Evolutionary conservation across 192 early-diverging fungal genomes (phyloP).

Genomic region (Coemansia sp.): DNA sequence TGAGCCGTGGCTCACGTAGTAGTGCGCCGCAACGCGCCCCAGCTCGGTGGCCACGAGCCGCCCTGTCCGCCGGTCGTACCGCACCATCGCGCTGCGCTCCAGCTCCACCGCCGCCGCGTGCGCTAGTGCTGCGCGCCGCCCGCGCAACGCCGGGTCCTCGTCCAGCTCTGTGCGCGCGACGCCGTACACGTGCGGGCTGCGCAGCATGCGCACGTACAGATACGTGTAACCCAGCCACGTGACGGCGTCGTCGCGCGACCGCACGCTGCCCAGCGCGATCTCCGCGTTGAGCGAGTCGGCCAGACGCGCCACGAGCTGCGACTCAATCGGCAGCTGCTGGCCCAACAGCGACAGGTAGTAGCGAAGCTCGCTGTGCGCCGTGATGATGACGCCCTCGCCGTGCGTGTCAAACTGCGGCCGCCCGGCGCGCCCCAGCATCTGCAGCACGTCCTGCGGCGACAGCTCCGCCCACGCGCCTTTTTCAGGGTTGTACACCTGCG

Average conservation of each 20-base stretch:
- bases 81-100: conserved; percentile 90
- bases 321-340: conserved; percentile 97
- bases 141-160: conserved; percentile 74
- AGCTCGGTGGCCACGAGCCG: conserved; percentile 86
- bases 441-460: conserved; percentile 94
- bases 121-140: conserved; percentile 86
- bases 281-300: conserved; percentile 96
- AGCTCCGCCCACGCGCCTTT: conserved; percentile 95
- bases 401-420: conserved; percentile 94
- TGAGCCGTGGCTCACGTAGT: conserved; percentile 89
- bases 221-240: conserved; percentile 96
- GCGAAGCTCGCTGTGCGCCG: conserved; percentile 85
- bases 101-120: conserved; percentile 83
- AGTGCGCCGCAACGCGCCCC: conserved; percentile 95
- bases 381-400: conserved; percentile 97
- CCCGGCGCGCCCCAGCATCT: conserved; percentile 98
- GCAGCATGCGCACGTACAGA: conserved; percentile 93
- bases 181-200: conserved; percentile 85
- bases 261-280: conserved; percentile 88
- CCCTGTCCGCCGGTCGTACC: conserved; percentile 93
- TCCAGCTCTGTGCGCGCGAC: conserved; percentile 54
- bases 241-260: conserved; percentile 90
- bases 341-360: conserved; percentile 95
- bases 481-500: conserved; percentile 95
- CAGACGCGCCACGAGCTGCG: conserved; percentile 83